Evolutionary conservation across 768 basidiomycete genomes (phyloP), one percentile per base, ranked within the genome.

Genomic region (Lyophyllum semitale): DNA sequence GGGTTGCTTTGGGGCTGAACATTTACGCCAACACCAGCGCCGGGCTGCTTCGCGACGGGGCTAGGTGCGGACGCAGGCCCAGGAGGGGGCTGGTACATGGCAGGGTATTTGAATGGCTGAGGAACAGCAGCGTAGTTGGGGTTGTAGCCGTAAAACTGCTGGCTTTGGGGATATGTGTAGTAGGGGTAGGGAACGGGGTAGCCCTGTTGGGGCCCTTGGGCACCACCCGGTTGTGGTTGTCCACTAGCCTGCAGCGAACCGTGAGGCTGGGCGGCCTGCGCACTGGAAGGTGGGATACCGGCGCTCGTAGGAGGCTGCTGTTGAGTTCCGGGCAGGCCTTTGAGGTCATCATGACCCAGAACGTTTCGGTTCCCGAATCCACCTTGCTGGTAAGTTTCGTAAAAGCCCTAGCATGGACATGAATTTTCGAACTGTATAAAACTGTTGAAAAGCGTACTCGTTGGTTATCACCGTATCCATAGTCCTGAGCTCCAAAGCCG

Each of bases 341-440:
- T 92, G 59, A 86, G 79, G 48, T 93, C 91, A 35, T 93, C 91
- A 44, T 91, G 89, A 15, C 81, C 80, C 8, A 91, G 76, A 22
- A 80, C 80, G 57, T 78, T 84, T 18, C 91, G 81, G 54, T 80
- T 82, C 30, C 81, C 80, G 59, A 92, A 93, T 27, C 75, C 80
- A 40, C 78, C 73, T 49, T 81, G 87, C 60, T 85, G 89, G 64
- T 92, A 91, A 8, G 84, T 82, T 41, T 92, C 90, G 64, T 93
- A 93, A 72, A 91, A 90, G 60, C 83, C 83, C 87, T 89, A 59
- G 37, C 60, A 48, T 51, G 58, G 50, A 59, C 62, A 58, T 62
- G 68, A 50, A 63, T 59, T 37, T 51, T 37, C 35, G 54, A 46
- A 38, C 9, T 20, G 26, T 46, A 40, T 25, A 12, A 56, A 29